phyloP scores from a whole-genome alignment of 371 early-diverging fungal genomes.

The Circinella umbellata region DNA sequence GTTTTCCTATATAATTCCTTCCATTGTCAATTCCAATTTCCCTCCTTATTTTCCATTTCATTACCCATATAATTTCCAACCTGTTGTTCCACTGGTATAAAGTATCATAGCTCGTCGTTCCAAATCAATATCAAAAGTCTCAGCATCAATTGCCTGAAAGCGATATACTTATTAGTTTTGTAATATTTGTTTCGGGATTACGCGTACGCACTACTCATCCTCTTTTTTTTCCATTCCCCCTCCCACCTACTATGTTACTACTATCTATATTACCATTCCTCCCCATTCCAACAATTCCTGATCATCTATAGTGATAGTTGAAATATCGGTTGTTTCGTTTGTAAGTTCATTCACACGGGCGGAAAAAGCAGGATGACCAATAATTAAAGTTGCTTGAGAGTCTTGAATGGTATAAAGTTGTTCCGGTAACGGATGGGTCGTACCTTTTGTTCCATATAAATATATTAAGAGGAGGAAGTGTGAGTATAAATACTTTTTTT shows the following conservation, averaged over 20 bases:
- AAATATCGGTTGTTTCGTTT: constrained; percentile 18
- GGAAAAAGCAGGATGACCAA: constrained; percentile 46
- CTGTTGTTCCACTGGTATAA: constrained; percentile 83
- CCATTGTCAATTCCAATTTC: too few relatives aligned
- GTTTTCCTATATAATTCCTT: constrained; percentile 49
- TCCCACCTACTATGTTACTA: too few relatives aligned
- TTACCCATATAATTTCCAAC: constrained; percentile 22
- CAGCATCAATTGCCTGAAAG: constrained; percentile 14
- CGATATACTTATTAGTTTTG: constrained; percentile 8
- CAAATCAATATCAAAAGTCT: constrained; percentile 31
- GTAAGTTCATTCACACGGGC: constrained; percentile 31
- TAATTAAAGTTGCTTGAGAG: constrained; percentile 53
- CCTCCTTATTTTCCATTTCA: neutral
- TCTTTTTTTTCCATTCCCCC: neutral
- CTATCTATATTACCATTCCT: neutral
- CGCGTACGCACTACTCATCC: neutral
- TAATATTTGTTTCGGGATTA: too few relatives aligned
- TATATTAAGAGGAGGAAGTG: neutral
- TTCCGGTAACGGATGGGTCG: constrained; percentile 70
- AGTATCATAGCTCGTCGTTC: constrained; percentile 71
- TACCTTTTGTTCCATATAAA: constrained; percentile 31
- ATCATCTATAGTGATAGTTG: constrained; percentile 23
- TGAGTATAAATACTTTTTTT: neutral
- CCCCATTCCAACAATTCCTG: neutral
- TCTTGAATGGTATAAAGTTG: constrained; percentile 67